A percentile compares a stretch with the other conserved stretches of the same genome.
These are phyloP conservation scores for Arabidopsis hybrid DNA, from an alignment of 441 rosid genomes.

Conservation along the genomic window DNA sequence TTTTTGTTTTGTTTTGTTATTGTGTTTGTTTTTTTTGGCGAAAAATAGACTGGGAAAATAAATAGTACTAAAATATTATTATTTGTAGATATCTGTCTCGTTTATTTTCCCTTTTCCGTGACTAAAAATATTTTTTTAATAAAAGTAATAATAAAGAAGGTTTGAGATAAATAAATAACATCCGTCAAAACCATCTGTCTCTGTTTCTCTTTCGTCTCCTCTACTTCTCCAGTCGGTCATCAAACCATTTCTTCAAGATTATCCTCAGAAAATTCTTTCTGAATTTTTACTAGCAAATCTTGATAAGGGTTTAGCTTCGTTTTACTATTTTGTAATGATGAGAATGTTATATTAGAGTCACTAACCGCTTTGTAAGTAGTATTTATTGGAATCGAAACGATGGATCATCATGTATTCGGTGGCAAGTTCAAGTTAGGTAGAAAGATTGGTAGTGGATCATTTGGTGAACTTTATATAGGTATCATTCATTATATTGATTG, in stretches of 20 bases:
- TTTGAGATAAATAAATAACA: neutral
- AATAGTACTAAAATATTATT: neutral
- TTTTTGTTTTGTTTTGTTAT: neutral
- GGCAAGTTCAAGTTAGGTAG: constrained; percentile 93
- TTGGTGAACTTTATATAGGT: constrained; percentile 94
- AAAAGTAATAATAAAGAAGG: neutral
- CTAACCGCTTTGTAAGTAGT: neutral
- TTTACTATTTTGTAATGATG: neutral
- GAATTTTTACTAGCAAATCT: neutral
- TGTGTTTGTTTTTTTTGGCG: neutral
- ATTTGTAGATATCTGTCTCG: neutral
- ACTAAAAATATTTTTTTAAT: neutral
- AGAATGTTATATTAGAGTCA: neutral
- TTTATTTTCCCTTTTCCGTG: constrained; percentile 3
- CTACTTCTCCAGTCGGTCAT: constrained; percentile 1
- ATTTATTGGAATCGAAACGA: constrained; percentile 41
- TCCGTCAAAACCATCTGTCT: neutral
- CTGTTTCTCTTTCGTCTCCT: neutral
- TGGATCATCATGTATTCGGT: constrained; percentile 87
- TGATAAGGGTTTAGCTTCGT: neutral
- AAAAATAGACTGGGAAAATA: neutral
- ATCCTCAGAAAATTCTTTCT: neutral
- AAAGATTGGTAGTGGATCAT: constrained; percentile 97
- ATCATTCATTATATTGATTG: neutral
- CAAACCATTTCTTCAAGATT: neutral